These are phyloP conservation scores for Phytophthora idaei DNA, from an alignment of 352 stramenopile species.

Conservation along the genomic window DNA sequence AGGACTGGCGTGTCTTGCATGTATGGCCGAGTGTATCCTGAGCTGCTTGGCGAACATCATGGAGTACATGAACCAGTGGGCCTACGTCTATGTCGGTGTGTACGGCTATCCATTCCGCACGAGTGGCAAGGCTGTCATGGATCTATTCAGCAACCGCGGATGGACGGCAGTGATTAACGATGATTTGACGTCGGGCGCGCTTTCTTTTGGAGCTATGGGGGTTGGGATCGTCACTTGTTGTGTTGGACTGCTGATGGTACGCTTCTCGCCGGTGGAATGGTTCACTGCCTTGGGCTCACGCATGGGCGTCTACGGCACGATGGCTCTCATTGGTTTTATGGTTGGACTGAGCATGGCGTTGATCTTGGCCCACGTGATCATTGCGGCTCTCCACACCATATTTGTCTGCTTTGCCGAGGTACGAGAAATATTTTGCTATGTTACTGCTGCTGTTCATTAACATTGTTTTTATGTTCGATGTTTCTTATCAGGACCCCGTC, in stretches of 20 bases:
- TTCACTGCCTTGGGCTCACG: constrained; percentile 59
- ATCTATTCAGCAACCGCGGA: constrained; percentile 84
- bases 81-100: constrained; percentile 90
- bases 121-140: constrained; percentile 88
- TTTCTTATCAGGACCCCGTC: constrained; percentile 61
- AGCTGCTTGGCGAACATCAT: constrained; percentile 86
- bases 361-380: constrained; percentile 83
- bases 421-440: neutral
- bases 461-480: neutral
- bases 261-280: constrained; percentile 68
- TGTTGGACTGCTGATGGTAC: constrained; percentile 68
- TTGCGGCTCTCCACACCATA: constrained; percentile 84
- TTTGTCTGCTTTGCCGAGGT: constrained; percentile 91
- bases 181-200: constrained; percentile 80
- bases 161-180: constrained; percentile 92
- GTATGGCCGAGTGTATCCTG: constrained; percentile 87
- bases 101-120: constrained; percentile 89
- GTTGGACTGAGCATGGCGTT: constrained; percentile 83
- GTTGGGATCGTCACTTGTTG: constrained; percentile 76
- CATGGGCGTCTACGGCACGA: constrained; percentile 53
- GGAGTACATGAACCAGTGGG: constrained; percentile 92
- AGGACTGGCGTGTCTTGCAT: constrained; percentile 80
- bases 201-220: constrained; percentile 83
- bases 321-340: constrained; percentile 79
- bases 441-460: constrained; percentile 10